phyloP scores from a whole-genome alignment of 2,329 filamentous ascomycete species.

The Chrysoporthe puriensis region DNA sequence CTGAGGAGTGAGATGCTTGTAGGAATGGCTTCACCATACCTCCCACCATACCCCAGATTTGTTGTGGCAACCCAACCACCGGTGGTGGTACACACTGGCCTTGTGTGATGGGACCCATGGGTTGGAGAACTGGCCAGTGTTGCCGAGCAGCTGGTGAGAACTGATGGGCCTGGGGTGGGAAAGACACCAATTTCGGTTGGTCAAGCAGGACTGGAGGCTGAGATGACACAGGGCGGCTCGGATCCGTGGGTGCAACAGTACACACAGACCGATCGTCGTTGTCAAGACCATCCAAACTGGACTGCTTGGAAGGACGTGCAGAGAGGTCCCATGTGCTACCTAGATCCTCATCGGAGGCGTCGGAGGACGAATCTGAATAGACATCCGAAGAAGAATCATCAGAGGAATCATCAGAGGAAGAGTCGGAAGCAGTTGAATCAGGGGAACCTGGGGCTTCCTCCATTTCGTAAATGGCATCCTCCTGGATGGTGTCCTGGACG shows the following conservation, averaged over 20 bases:
- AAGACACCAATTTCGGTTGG: neutral
- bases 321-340: neutral
- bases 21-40: slow-evolving; percentile 5
- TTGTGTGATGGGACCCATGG: neutral
- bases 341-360: neutral
- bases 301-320: neutral
- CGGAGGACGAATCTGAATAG: neutral
- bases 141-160: neutral
- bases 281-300: neutral
- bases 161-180: neutral
- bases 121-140: neutral
- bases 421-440: neutral
- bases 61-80: neutral
- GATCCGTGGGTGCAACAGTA: neutral
- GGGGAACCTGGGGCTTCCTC: neutral
- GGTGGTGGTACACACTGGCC: neutral
- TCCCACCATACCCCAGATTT: slow-evolving; percentile 6
- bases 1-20: slow-evolving; percentile 2
- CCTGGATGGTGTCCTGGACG: neutral
- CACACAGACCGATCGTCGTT: neutral
- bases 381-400: neutral
- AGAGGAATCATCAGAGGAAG: neutral
- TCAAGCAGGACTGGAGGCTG: neutral
- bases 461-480: neutral
- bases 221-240: neutral